Conservation (phyloP, 208 protist genomes). For the Phytomonas sp. region DNA sequence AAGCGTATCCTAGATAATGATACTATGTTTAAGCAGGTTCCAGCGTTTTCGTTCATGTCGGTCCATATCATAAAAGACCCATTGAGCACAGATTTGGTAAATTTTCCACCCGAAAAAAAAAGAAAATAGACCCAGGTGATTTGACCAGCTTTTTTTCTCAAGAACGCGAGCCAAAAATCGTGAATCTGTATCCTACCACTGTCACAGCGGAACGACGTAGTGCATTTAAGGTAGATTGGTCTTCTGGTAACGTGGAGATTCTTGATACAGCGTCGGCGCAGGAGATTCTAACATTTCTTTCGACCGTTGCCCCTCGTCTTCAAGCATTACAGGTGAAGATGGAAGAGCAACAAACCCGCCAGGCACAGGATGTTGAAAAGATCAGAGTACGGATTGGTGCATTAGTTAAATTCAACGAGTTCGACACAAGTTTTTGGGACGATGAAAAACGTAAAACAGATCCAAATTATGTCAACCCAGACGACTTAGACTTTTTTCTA, state of each 20-base stretch:
- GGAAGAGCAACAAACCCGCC: conserved; percentile 71
- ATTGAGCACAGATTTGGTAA: conserved; percentile 29
- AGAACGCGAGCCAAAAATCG: conserved; percentile 54
- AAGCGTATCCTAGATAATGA: conserved; percentile 80
- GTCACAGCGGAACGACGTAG: conserved; percentile 14
- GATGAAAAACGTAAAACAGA: conserved; percentile 46
- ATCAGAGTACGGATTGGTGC: conserved; percentile 65
- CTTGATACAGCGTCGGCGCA: conserved; percentile 82
- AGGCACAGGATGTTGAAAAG: conserved; percentile 57
- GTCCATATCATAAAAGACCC: conserved; percentile 82
- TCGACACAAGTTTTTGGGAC: conserved; percentile 80
- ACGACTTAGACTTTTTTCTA: conserved; percentile 68
- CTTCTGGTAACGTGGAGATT: conserved; percentile 75
- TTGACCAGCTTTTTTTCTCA: conserved; percentile 74
- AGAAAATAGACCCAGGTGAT: conserved; percentile 34
- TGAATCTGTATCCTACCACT: conserved; percentile 35
- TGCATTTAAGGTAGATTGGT: conserved; percentile 82
- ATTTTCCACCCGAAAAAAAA: conserved; percentile 28
- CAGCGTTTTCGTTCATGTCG: conserved; percentile 87
- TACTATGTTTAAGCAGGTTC: conserved; percentile 62
- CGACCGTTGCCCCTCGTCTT: conserved; percentile 74
- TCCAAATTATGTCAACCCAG: conserved; percentile 65
- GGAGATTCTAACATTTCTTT: conserved; percentile 83
- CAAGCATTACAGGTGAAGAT: conserved; percentile 82
- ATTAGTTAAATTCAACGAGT: conserved; percentile 71